Base-by-base conservation (phyloP, 2,329 filamentous ascomycete genomes). In the Hypoxylon sp. region DNA sequence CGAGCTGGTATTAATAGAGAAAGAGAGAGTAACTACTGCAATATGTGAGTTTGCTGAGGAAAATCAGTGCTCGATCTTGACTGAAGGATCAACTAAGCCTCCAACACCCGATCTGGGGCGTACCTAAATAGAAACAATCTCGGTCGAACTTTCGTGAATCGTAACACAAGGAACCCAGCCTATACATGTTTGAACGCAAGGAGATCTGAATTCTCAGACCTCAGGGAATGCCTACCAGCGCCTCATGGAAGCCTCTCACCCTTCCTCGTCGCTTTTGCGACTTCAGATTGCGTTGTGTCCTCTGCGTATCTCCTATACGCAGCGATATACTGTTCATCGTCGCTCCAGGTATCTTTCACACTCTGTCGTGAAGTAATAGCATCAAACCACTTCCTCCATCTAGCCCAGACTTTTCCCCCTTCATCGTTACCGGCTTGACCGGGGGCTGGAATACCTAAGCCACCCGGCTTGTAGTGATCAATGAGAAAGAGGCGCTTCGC, bases 401-500 rank as follows among this genome's bases (percentile, higher is more conserved):
- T 82, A 46, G 74, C 78, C 92, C 91, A 94, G 1, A 85, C 76
- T 37, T 78, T 78, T 57, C 88, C 87, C 46, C 78, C 78, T 57
- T 88, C 87, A 39, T 91, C 87, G 6, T 84, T 55, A 70, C 80
- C 72, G 10, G 64, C 72, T 14, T 73, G 57, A 2, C 69, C 70
- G 35, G 74, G 55, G 0, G 60, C 64, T 1, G 85, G 83, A 24
- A 88, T 80, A 0, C 83, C 84, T 2, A 83, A 70, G 0, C 87
- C 87, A 0, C 86, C 86, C 0, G 80, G 75, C 75, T 94, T 94
- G 76, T 91, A 94, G 69, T 93, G 85, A 72, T 94, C 91, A 71
- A 94, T 90, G 5, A 93, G 81, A 83, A 91, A 94, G 19, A 94
- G 76, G 13, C 92, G 83, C 73, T 89, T 86, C 0, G 90, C 89